A percentile compares a stretch with the other conserved stretches of the same genome.
Evolutionary conservation across 2,329 filamentous ascomycete species (phyloP).

Genomic region (Aaosphaeria arxii): DNA sequence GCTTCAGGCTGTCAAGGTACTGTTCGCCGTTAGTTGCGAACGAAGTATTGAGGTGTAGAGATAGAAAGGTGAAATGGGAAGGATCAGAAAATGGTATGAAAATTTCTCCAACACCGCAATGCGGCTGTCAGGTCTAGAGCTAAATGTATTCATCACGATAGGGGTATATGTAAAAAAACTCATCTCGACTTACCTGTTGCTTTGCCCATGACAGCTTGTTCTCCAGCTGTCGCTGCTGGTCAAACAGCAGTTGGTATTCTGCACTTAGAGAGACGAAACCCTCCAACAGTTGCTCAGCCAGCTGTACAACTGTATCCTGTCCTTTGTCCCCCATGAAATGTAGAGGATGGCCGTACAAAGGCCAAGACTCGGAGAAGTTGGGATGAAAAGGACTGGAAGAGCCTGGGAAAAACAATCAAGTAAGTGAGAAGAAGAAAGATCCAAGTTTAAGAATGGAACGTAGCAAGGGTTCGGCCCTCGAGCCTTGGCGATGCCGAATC

Average conservation of each 20-base stretch:
- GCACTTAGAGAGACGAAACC: conserved; percentile 47
- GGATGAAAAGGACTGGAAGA: neutral
- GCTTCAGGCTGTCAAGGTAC: conserved; percentile 41
- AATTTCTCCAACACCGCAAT: conserved; percentile 39
- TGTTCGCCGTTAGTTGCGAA: conserved; percentile 20
- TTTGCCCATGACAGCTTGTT: conserved; percentile 47
- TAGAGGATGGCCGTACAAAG: neutral
- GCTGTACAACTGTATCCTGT: conserved; percentile 23
- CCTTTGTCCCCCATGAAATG: conserved; percentile 23
- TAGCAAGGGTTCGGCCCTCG: too few relatives aligned
- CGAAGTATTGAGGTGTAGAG: conserved; percentile 1
- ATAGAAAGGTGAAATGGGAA: conserved; percentile 3
- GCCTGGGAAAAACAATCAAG: too few relatives aligned
- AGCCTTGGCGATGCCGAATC: too few relatives aligned
- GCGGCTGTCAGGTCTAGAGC: conserved; percentile 53
- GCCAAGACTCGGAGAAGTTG: neutral
- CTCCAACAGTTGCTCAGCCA: conserved; percentile 42
- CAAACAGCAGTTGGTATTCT: conserved; percentile 46
- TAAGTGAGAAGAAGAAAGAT: too few relatives aligned
- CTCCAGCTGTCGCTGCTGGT: conserved; percentile 45
- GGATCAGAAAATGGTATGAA: neutral
- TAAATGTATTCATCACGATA: conserved; percentile 47
- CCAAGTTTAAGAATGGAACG: too few relatives aligned
- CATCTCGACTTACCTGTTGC: conserved; percentile 43
- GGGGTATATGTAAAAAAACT: conserved; percentile 3